Percentiles rank a stretch among this genome's conserved stretches.
These are phyloP conservation scores for Elongisporangium anandrum DNA, from an alignment of 352 stramenopile species.

Conservation along the genomic window DNA sequence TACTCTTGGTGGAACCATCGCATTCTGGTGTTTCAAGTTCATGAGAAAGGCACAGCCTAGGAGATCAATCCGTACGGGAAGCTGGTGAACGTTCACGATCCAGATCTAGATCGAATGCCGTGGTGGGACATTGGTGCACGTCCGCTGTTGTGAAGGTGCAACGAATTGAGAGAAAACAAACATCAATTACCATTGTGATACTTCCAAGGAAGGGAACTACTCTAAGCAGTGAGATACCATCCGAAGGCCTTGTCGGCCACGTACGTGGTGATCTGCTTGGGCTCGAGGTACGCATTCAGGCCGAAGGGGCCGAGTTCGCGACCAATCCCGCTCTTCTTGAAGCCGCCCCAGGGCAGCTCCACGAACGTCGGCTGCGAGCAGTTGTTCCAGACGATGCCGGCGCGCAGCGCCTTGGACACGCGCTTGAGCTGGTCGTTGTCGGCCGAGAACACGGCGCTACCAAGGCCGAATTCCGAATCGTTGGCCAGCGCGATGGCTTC, in stretches of 20 bases:
- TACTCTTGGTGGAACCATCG: slow-evolving; percentile 6
- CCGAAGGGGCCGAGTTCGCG: slow-evolving; percentile 65
- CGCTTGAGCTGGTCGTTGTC: slow-evolving; percentile 45
- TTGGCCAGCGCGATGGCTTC: slow-evolving; percentile 77
- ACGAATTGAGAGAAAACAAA: no score
- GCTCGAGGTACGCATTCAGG: slow-evolving; percentile 57
- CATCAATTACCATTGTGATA: background rate
- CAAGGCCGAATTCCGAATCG: slow-evolving; percentile 74
- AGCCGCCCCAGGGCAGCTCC: slow-evolving; percentile 73
- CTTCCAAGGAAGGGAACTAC: background rate
- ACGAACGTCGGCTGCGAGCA: slow-evolving; percentile 60
- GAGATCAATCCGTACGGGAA: background rate
- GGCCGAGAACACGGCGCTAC: slow-evolving; percentile 62
- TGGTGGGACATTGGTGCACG: background rate
- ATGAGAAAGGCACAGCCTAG: background rate
- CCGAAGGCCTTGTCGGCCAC: slow-evolving; percentile 63
- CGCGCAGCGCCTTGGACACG: slow-evolving; percentile 49
- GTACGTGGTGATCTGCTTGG: slow-evolving; percentile 70
- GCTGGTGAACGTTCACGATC: background rate
- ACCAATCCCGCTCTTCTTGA: slow-evolving; percentile 82
- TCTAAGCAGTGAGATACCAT: slow-evolving; percentile 42
- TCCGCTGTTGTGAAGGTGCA: background rate
- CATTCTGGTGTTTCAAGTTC: background rate
- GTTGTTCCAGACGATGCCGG: slow-evolving; percentile 68
- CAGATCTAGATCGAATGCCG: background rate